A percentile compares a stretch with the other conserved stretches of the same genome.
These are phyloP conservation scores for Kwoniella sp. DNA, from an alignment of 768 basidiomycete species.

Conservation along the genomic window DNA sequence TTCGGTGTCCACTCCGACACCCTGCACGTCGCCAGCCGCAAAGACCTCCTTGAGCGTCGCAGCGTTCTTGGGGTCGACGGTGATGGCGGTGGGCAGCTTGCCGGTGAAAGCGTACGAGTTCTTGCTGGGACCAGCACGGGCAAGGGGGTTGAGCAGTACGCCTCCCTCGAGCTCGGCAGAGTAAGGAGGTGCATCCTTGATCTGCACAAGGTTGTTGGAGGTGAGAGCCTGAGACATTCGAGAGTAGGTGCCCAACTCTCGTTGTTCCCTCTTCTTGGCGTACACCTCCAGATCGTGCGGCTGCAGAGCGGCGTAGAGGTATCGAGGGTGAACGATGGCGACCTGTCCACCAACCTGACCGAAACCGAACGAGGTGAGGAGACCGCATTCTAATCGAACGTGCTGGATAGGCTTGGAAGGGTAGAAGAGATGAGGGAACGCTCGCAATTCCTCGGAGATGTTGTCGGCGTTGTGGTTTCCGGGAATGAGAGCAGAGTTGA, in stretches of 20 bases:
- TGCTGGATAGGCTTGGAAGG: conserved; percentile 94
- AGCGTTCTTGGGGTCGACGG: conserved; percentile 64
- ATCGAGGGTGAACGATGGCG: conserved; percentile 82
- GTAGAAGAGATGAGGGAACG: conserved; percentile 89
- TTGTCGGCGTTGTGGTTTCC: conserved; percentile 96
- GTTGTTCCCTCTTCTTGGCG: conserved; percentile 58
- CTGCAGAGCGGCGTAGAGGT: conserved; percentile 78
- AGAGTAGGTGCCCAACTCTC: conserved; percentile 54
- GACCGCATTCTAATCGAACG: conserved; percentile 64
- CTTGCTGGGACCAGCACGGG: conserved; percentile 76
- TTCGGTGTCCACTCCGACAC: conserved; percentile 67
- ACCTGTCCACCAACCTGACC: conserved; percentile 96
- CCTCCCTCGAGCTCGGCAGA: conserved; percentile 74
- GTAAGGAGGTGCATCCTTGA: conserved; percentile 92
- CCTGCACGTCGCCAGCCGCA: conserved; percentile 57
- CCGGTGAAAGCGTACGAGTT: conserved; percentile 76
- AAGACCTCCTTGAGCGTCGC: conserved; percentile 61
- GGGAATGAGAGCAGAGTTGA: conserved; percentile 80
- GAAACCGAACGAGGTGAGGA: conserved; percentile 63
- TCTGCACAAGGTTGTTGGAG: conserved; percentile 82
- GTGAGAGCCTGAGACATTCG: conserved; percentile 89
- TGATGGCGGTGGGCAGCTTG: conserved; percentile 57
- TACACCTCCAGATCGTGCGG: conserved; percentile 75
- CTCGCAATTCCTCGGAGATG: conserved; percentile 67
- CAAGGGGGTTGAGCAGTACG: conserved; percentile 87